Percentiles rank a stretch among this genome's conserved stretches.
These are phyloP conservation scores for Botrytis medusae DNA, from an alignment of 2,329 filamentous ascomycete genomes.

Conservation along the genomic window DNA sequence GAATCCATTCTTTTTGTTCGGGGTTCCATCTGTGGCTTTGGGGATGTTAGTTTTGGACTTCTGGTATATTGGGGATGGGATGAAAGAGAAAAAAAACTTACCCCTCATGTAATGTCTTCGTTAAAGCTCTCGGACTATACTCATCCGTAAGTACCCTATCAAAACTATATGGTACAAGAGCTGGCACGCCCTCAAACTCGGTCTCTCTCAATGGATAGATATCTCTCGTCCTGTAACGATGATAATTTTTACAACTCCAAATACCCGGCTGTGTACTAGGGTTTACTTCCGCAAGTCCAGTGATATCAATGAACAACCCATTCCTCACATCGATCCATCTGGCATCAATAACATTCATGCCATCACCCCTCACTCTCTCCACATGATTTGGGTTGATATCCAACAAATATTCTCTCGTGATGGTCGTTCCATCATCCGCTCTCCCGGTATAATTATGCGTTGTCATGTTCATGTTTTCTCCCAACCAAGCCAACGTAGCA, in stretches of 20 bases:
- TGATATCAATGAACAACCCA: conserved; percentile 83
- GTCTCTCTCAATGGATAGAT: conserved; percentile 74
- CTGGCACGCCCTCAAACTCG: conserved; percentile 71
- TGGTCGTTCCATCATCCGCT: conserved; percentile 43
- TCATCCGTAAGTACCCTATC: conserved; percentile 65
- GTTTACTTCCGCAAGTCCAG: conserved; percentile 69
- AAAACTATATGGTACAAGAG: conserved; percentile 68
- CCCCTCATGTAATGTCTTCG: conserved; percentile 61
- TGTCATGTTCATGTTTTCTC: conserved; percentile 66
- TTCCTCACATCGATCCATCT: conserved; percentile 77
- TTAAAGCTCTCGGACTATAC: conserved; percentile 62
- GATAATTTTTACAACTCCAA: conserved; percentile 79
- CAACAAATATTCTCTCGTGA: conserved; percentile 62
- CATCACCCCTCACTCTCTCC: conserved; percentile 62
- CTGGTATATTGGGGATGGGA: neutral
- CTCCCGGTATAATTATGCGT: conserved; percentile 44
- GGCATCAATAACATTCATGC: conserved; percentile 78
- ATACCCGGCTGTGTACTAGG: conserved; percentile 58
- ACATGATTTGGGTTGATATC: conserved; percentile 73
- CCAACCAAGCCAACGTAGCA: conserved; percentile 65
- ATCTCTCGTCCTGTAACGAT: conserved; percentile 68
- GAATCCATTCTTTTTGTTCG: conserved; percentile 56
- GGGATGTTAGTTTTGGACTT: conserved; percentile 16
- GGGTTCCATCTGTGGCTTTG: conserved; percentile 60
- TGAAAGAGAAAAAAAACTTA: conserved; percentile 43